phyloP scores from a whole-genome alignment of 345 rosid species.

The Orychophragmus violaceus region DNA sequence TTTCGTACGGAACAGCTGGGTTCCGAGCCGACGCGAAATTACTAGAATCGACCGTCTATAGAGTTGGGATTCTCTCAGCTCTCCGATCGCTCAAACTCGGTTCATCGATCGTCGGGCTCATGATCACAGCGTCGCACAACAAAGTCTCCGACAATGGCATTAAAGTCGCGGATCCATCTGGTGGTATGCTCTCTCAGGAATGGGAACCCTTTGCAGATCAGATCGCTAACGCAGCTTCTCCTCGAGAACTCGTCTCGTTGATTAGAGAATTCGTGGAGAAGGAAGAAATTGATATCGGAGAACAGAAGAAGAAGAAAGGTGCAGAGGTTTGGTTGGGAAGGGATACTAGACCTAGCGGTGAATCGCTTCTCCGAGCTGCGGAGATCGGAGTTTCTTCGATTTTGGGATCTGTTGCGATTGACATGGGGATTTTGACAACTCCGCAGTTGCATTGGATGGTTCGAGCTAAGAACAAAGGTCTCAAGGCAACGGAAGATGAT shows the following conservation, averaged over 20 bases:
- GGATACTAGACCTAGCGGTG: constrained; percentile 97
- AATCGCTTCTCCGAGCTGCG: constrained; percentile 72
- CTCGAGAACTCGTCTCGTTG: constrained; percentile 47
- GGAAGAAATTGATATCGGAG: constrained; percentile 53
- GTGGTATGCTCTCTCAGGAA: constrained; percentile 83
- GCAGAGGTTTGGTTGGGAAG: constrained; percentile 77
- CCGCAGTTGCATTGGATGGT: constrained; percentile 97
- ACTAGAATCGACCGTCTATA: constrained; percentile 62
- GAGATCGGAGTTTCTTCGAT: constrained; percentile 66
- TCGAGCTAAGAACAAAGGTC: constrained; percentile 69
- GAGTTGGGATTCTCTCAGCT: constrained; percentile 81
- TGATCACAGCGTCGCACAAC: constrained; percentile 98
- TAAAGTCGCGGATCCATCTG: constrained; percentile 79
- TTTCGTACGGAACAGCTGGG: constrained; percentile 88
- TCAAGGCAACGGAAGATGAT: constrained; percentile 57
- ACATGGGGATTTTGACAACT: constrained; percentile 82
- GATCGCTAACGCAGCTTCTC: constrained; percentile 60
- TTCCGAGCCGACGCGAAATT: constrained; percentile 73
- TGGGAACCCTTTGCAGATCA: constrained; percentile 96
- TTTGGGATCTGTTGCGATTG: constrained; percentile 49
- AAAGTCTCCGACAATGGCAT: constrained; percentile 76
- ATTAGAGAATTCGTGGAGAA: constrained; percentile 54
- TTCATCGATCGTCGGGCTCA: constrained; percentile 54
- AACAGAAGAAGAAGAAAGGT: neutral
- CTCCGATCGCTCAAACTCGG: constrained; percentile 72